Evolutionary conservation across 768 basidiomycete genomes (phyloP).

Genomic region (Boletellus emodensis): DNA sequence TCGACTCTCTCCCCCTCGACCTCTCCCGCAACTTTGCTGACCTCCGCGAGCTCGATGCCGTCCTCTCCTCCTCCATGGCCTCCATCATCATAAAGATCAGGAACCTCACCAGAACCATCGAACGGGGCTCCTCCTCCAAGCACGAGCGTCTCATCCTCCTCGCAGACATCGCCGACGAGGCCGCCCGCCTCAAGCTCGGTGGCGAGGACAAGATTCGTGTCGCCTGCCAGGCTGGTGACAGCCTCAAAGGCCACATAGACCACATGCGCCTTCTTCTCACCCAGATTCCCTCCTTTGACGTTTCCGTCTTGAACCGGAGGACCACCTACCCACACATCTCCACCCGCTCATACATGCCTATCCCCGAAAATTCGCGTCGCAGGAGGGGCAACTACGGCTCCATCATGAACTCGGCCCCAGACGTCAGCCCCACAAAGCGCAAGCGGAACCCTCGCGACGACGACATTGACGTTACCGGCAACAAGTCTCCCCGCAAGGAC

Average conservation of each 20-base stretch:
- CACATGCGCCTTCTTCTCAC: conserved; percentile 63
- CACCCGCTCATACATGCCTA: conserved; percentile 63
- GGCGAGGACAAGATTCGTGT: conserved; percentile 98
- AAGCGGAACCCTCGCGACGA: conserved; percentile 61
- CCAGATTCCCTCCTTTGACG: conserved; percentile 61
- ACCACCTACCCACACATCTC: conserved; percentile 78
- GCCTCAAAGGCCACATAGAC: conserved; percentile 60
- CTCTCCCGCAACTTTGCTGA: conserved; percentile 94
- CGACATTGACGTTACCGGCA: conserved; percentile 48
- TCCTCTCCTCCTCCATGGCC: conserved; percentile 83
- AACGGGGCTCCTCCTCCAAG: conserved; percentile 51
- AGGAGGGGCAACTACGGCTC: conserved; percentile 55
- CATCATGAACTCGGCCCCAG: conserved; percentile 46
- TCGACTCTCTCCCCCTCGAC: conserved; percentile 91
- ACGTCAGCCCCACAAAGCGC: conserved; percentile 63
- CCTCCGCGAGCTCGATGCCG: conserved; percentile 97
- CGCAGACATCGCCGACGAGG: conserved; percentile 92
- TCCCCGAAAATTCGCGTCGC: conserved; percentile 62
- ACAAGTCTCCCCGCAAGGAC: conserved; percentile 64
- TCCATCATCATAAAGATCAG: conserved; percentile 79
- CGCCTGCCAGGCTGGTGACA: conserved; percentile 87
- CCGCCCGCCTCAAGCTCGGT: conserved; percentile 83
- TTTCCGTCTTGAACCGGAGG: conserved; percentile 50
- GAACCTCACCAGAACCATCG: conserved; percentile 70
- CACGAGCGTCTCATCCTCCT: conserved; percentile 83